Percentiles rank a stretch among this genome's conserved stretches.
phyloP scores from a whole-genome alignment of 2,329 filamentous ascomycete species.

The Diplodia sapinea region DNA sequence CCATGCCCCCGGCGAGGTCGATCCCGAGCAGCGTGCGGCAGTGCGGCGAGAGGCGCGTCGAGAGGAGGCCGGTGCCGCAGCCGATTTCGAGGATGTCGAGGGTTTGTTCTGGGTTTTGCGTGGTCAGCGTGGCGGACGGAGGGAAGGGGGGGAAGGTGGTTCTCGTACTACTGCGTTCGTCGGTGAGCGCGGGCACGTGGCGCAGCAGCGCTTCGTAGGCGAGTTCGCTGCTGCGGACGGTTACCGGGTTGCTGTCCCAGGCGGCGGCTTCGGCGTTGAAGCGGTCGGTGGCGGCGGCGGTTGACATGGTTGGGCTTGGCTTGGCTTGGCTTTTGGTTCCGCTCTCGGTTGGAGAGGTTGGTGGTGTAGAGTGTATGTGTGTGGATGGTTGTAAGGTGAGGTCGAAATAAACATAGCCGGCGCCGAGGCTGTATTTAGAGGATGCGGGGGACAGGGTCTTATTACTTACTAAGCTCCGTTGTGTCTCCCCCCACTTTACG shows the following conservation, averaged over 20 bases:
- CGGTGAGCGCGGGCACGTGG: conserved; percentile 43
- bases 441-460: background rate
- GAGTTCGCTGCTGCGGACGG: conserved; percentile 53
- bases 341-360: background rate
- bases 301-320: background rate
- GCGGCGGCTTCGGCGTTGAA: conserved; percentile 62
- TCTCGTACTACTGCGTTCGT: conserved; percentile 36
- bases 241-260: conserved; percentile 61
- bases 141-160: too few relatives aligned
- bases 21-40: conserved; percentile 58
- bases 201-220: conserved; percentile 55
- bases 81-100: conserved; percentile 62
- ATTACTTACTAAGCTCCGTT: background rate
- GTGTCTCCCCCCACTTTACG: background rate
- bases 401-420: background rate
- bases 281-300: conserved; percentile 48
- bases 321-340: background rate
- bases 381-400: background rate
- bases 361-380: background rate
- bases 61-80: conserved; percentile 63
- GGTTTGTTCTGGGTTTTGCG: conserved; percentile 33
- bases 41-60: conserved; percentile 56
- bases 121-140: too few relatives aligned
- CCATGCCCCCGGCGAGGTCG: conserved; percentile 63
- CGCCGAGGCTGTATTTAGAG: background rate